A percentile compares a stretch with the other conserved stretches of the same genome.
Conservation (phyloP, 73 alveolate species). For the Paramecium pentaurelia region DNA sequence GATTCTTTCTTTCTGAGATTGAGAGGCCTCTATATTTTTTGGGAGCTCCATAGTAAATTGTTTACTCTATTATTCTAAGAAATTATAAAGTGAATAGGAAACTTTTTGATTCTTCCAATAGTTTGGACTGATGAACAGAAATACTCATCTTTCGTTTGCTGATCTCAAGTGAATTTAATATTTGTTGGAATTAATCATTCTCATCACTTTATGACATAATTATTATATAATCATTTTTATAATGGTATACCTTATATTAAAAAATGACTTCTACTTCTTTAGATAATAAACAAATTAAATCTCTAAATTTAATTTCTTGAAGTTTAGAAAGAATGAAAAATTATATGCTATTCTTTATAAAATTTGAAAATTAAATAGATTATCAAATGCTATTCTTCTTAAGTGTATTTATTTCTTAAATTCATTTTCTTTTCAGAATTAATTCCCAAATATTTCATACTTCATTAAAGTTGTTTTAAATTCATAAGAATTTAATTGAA, state of each 20-base stretch:
- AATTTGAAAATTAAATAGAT: neutral
- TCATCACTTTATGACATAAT: conserved; percentile 1
- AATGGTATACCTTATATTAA: neutral
- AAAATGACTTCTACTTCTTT: neutral
- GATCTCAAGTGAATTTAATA: neutral
- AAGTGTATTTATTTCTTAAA: neutral
- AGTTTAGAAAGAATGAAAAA: neutral
- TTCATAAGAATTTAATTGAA: too few species aligned
- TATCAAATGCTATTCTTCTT: neutral
- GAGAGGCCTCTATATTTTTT: neutral
- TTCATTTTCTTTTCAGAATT: neutral
- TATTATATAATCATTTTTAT: conserved; percentile 22
- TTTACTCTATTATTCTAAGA: neutral
- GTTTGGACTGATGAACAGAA: neutral
- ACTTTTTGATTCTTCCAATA: conserved; percentile 32
- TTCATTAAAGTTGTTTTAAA: neutral
- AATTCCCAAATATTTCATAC: neutral
- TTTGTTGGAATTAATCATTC: neutral
- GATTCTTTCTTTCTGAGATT: neutral
- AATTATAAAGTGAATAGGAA: neutral
- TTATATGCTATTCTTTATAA: neutral
- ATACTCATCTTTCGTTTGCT: neutral
- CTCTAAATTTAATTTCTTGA: neutral
- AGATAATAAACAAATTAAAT: neutral
- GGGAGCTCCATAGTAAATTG: conserved; percentile 24